Base-by-base conservation (phyloP, 1,284 basidiomycete genomes). In the Moniliella sp. region DNA sequence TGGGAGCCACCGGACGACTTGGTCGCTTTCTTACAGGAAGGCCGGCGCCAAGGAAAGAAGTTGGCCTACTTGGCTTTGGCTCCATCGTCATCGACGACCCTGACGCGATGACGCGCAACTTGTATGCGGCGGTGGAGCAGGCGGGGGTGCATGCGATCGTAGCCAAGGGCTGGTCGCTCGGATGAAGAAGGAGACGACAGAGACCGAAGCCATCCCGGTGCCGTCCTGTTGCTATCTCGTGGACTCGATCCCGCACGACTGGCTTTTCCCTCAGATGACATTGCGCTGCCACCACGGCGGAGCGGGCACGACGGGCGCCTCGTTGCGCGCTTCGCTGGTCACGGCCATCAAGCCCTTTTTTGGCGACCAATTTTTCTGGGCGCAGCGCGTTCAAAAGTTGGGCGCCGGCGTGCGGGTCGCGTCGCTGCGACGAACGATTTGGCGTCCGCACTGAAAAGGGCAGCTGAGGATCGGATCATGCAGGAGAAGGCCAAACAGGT, bases 1-100 rank as follows among this genome's bases (percentile, higher is more conserved):
- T 94, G 84, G 84, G 65, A 70, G 4, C 78, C 86, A 8, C 81
- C 86, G 0, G 57, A 69, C 4, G 76, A 75, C 26, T 68, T 97
- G 5, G 63, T 81, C 1, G 61, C 71, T 21, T 97, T 93, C 56
- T 80, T 97, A 35, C 71, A 76, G 34, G 65, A 65, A 18, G 80
- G 84, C 4, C 76, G 73, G 45, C 65, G 66, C 19, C 62, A 66
- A 13, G 70, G 71, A 37, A 81, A 80, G 69, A 93, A 88, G 64
- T 68, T 97, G 17, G 83, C 94, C 4, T 97, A 94, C 64, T 84
- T 45, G 88, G 88, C 15, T 97, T 93, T 57, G 88, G 88, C n/a
- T 91, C 83, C 38, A 88, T 93, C 40, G 36, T 35, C 4, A 34
- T 39, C 10, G 30, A 35, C 2, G 37, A 39, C 19, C 18, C 37